Base-by-base conservation (phyloP, 306 rosid species). In the Fragaria vesca region DNA sequence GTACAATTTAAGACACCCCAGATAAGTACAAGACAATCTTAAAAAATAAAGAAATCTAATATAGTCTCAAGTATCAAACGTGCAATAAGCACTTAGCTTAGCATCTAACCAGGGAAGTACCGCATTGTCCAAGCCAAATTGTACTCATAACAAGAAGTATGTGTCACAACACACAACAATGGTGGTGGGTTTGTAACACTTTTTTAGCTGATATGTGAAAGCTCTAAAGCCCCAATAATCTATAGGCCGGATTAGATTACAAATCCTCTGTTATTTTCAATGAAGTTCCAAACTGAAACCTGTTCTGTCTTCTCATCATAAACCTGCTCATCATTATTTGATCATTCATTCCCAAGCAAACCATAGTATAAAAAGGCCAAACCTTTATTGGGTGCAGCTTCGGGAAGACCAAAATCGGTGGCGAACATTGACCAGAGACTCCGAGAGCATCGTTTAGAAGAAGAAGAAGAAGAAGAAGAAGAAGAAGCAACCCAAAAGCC, bases 321-420 rank as follows among this genome's bases (percentile, higher is more conserved):
- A 21, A 69, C 54, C 24, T 24, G 38, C 51, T 42, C 46, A 42
- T 60, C 28, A 26, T 73, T 34, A 10, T 10, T 38, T 73, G 55
- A 42, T 45, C 54, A 42, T 57, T 70, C 70, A 2, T 75, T 65
- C 40, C 69, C 5, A 73, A 66, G 2, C 50, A 12, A 51, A 57
- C 13, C 4, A 4, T 17, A 12, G 9, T 12, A 6, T 12, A 6
- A 55, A 55, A 55, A 55, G 61, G 28, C 61, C 61, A 55, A 42
- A 8, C 13, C 28, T 55, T 55, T 20, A 0, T 28, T 57, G 74
- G 78, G 48, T 52, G 62, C 68, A 78, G 68, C 69, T 66, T 74
- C 62, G 61, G 50, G 71, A 28, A 30, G 11, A 58, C 69, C 69
- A 66, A 67, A 66, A 55, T 68, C 63, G 70, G 50, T 69, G 79